A percentile compares a stretch with the other conserved stretches of the same genome.
Conservation (phyloP, 2,329 filamentous ascomycete genomes). For the Beauveria scarabaeidicola region DNA sequence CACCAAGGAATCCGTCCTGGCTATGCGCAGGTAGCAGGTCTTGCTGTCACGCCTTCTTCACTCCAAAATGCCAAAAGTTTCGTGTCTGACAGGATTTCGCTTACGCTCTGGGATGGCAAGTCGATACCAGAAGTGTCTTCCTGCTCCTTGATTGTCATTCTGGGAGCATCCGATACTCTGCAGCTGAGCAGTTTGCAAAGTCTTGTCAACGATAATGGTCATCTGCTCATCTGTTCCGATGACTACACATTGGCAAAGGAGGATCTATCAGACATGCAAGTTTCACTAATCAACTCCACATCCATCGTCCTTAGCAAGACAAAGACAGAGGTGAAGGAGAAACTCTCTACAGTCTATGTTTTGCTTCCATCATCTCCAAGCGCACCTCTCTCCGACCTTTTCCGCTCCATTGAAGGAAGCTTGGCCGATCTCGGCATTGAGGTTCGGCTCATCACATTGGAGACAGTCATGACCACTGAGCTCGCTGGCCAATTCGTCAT, state of each 20-base stretch:
- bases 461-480: background rate
- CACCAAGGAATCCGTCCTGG: background rate
- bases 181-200: background rate
- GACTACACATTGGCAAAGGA: background rate
- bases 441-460: background rate
- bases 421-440: background rate
- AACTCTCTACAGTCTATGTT: background rate
- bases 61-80: background rate
- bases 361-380: background rate
- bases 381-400: background rate
- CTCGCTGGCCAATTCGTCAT: constrained; percentile 9
- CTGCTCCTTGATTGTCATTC: background rate
- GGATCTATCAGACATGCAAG: background rate
- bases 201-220: background rate
- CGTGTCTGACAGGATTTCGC: background rate
- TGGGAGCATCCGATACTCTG: background rate
- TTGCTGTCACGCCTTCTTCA: background rate
- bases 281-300: background rate
- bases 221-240: background rate
- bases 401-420: background rate
- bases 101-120: background rate
- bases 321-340: background rate
- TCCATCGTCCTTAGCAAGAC: background rate
- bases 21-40: background rate
- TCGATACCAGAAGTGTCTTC: background rate